Conservation (phyloP, 805 yeast genomes). For the Ogataea parapolymorpha region DNA sequence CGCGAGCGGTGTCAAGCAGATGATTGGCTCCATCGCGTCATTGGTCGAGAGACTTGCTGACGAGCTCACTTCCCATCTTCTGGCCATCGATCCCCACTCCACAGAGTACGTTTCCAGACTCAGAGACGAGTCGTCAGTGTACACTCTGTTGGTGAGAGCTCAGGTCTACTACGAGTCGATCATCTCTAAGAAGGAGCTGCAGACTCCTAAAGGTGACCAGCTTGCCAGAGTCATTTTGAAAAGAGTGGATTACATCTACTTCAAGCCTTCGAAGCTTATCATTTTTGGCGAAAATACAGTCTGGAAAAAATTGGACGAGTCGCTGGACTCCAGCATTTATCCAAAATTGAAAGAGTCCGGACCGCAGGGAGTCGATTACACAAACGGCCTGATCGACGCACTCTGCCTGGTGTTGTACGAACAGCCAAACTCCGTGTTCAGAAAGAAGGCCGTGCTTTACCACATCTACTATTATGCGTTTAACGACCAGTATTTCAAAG, state of each 20-base stretch:
- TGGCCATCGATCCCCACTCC: constrained; percentile 90
- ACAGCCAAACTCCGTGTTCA: constrained; percentile 64
- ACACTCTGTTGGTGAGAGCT: constrained; percentile 73
- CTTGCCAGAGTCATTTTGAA: constrained; percentile 73
- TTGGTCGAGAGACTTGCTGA: constrained; percentile 92
- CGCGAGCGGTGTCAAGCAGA: constrained; percentile 62
- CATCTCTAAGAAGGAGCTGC: constrained; percentile 40
- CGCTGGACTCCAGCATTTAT: constrained; percentile 33
- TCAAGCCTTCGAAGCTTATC: constrained; percentile 79
- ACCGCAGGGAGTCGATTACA: constrained; percentile 32
- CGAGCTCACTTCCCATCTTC: constrained; percentile 84
- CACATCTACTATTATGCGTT: constrained; percentile 90
- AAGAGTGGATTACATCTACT: constrained; percentile 90
- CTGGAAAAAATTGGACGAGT: constrained; percentile 55
- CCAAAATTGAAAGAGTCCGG: constrained; percentile 33
- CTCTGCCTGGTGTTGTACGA: constrained; percentile 63
- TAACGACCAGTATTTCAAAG: constrained; percentile 76
- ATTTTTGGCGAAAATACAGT: constrained; percentile 65
- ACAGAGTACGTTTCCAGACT: constrained; percentile 89
- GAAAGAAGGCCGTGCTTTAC: constrained; percentile 79
- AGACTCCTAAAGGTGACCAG: constrained; percentile 50
- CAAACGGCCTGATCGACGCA: constrained; percentile 58
- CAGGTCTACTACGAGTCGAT: constrained; percentile 80
- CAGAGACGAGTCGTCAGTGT: constrained; percentile 78
- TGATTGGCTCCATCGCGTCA: constrained; percentile 82